phyloP scores from a whole-genome alignment of 2,329 filamentous ascomycete genomes.

The Claviceps sp. region DNA sequence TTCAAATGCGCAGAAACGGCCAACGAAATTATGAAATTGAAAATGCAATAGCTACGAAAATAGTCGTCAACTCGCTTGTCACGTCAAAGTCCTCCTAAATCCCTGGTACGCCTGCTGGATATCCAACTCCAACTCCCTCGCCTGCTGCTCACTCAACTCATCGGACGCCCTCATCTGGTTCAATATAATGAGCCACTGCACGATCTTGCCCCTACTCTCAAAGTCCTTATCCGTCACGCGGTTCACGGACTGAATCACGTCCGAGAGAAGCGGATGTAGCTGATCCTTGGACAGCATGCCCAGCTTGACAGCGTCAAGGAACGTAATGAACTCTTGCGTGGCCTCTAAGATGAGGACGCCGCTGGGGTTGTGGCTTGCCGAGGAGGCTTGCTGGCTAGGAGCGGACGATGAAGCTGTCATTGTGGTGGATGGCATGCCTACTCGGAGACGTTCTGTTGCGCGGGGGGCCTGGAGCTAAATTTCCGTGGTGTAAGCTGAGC shows the following conservation, averaged over 20 bases:
- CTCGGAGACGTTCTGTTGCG: conserved; percentile 81
- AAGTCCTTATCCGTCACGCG: conserved; percentile 94
- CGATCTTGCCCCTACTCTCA: conserved; percentile 89
- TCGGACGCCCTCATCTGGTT: conserved; percentile 98
- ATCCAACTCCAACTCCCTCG: conserved; percentile 78
- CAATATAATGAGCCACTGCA: conserved; percentile 92
- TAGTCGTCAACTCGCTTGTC: conserved; percentile 8
- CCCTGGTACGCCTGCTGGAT: conserved; percentile 91
- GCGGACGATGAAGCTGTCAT: conserved; percentile 40
- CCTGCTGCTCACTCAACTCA: conserved; percentile 75
- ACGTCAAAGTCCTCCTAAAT: conserved; percentile 69
- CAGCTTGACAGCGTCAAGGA: conserved; percentile 86
- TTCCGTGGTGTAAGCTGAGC: conserved; percentile 6
- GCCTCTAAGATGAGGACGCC: conserved; percentile 70
- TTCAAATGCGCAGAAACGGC: background rate
- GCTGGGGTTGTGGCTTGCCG: conserved; percentile 34
- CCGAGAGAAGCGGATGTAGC: conserved; percentile 84
- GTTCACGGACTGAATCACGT: conserved; percentile 94
- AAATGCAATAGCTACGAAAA: background rate
- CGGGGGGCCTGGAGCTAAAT: conserved; percentile 79
- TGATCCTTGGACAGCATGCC: conserved; percentile 91
- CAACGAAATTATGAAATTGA: background rate
- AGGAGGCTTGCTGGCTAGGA: conserved; percentile 27
- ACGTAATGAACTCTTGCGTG: conserved; percentile 97
- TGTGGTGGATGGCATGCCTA: conserved; percentile 82